Percentiles rank a stretch among this genome's conserved stretches.
phyloP scores from a whole-genome alignment of 129 eudicot genomes.

The Centella asiatica region DNA sequence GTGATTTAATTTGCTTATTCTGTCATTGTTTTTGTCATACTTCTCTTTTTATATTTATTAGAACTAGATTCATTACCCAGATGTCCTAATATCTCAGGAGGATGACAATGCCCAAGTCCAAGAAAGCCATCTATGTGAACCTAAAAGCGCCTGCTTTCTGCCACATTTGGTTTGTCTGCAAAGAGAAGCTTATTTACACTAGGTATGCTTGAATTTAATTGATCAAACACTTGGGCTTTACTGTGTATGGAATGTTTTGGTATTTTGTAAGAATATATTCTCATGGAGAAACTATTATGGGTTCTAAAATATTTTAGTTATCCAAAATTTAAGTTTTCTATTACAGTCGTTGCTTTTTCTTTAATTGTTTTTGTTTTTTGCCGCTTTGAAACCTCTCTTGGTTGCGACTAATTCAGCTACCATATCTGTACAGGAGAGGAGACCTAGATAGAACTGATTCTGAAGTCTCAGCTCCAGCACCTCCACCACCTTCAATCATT shows the following conservation, averaged over 20 bases:
- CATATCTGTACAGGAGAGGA: conserved; percentile 34
- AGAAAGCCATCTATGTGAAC: conserved; percentile 70
- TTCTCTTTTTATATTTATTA: too few species aligned
- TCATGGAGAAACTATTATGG: neutral
- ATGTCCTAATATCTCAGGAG: conserved; percentile 32
- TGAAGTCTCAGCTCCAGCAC: conserved; percentile 25
- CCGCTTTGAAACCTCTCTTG: neutral
- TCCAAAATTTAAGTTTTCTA: neutral
- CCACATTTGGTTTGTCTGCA: conserved; percentile 68
- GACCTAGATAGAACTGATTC: conserved; percentile 20
- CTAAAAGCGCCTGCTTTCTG: conserved; percentile 58
- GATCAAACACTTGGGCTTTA: neutral
- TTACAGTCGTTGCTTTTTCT: neutral
- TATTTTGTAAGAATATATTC: neutral
- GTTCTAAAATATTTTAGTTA: neutral
- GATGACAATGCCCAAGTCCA: conserved; percentile 67
- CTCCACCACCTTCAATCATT: too few species aligned
- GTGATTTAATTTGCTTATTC: too few species aligned
- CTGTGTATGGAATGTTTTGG: neutral
- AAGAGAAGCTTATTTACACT: conserved; percentile 52
- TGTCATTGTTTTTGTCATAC: too few species aligned
- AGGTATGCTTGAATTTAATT: conserved; percentile 35
- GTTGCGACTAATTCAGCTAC: neutral
- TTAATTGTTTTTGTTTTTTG: neutral
- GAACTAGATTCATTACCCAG: neutral